Evolutionary conservation across 2,329 filamentous ascomycete species (phyloP), one percentile per base, ranked within the genome.

Genomic region (Fusarium transvaalense): DNA sequence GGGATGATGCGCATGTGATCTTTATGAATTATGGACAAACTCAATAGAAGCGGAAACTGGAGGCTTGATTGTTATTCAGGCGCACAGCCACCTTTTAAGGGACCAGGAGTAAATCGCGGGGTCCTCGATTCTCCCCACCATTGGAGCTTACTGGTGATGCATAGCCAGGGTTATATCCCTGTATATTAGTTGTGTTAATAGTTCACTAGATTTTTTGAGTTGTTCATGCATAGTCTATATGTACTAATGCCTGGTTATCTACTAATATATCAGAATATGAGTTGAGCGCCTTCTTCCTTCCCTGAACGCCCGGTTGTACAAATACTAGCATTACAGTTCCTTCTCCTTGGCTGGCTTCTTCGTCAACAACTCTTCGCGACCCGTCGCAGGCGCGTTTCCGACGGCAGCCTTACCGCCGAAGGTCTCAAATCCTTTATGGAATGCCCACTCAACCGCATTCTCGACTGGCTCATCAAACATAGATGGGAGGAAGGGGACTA

Each of bases 401-500:
- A 90, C 87, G 29, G 83, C 85, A 2, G 78, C 70, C 35, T 84
- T 79, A 1, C 88, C 94, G 5, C 92, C 94, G 59, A 93, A 86
- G 1, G 86, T 77, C 76, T 89, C 86, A 76, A 97, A 96, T 0
- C 86, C 92, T 73, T 90, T 92, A 74, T 97, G 92, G 82, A 98
- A 98, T 4, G 86, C 78, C 91, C 91, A 97, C 76, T 98, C 94
- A 0, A 97, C 93, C 0, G 92, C 93, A 66, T 93, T 87, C 81
- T 98, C 96, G 9, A 99, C 93, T 1, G 96, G 95, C 78, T 97
- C 87, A 75, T 99, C 94, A 73, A 97, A 97, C 56, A 97, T 81
- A 61, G 86, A 89, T 0, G 94, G 95, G 59, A 97, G 79, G 78
- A 94, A 92, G 1, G 94, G 95, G 10, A 97, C 94, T 10, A 93